Conservation (phyloP, 257 asterid genomes). For the Scutellaria minor region DNA sequence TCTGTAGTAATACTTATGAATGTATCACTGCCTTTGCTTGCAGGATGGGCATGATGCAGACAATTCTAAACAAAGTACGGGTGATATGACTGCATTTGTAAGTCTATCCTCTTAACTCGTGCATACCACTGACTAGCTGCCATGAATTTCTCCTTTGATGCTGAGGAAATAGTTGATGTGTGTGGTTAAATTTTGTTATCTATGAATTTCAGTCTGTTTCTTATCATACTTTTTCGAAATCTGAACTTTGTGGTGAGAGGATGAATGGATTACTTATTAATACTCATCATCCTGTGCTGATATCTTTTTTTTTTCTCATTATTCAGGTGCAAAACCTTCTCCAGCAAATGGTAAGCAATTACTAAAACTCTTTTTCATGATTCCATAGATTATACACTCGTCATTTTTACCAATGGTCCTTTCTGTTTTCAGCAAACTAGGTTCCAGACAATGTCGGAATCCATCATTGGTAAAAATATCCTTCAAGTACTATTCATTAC, state of each 20-base stretch:
- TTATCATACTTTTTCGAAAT: neutral
- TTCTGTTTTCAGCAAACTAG: conserved; percentile 78
- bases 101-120: conserved; percentile 33
- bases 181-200: neutral
- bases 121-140: neutral
- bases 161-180: neutral
- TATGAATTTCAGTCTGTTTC: conserved; percentile 22
- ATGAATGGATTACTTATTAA: conserved; percentile 8
- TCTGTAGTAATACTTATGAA: conserved; percentile 19
- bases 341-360: conserved; percentile 79
- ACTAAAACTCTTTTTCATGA: neutral
- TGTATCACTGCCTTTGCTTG: conserved; percentile 36
- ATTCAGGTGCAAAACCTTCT: conserved; percentile 84
- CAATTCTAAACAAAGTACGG: conserved; percentile 68
- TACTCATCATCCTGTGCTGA: conserved; percentile 10
- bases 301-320: conserved; percentile 15
- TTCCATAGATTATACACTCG: conserved; percentile 11
- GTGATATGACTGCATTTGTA: conserved; percentile 92
- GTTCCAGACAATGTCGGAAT: conserved; percentile 91
- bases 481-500: conserved; percentile 39
- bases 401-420: conserved; percentile 19
- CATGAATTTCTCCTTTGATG: neutral
- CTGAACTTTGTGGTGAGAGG: neutral
- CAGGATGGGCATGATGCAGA: conserved; percentile 89
- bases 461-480: conserved; percentile 89